phyloP scores from a whole-genome alignment of 257 asterid species.

The Solanum ossicruentum region DNA sequence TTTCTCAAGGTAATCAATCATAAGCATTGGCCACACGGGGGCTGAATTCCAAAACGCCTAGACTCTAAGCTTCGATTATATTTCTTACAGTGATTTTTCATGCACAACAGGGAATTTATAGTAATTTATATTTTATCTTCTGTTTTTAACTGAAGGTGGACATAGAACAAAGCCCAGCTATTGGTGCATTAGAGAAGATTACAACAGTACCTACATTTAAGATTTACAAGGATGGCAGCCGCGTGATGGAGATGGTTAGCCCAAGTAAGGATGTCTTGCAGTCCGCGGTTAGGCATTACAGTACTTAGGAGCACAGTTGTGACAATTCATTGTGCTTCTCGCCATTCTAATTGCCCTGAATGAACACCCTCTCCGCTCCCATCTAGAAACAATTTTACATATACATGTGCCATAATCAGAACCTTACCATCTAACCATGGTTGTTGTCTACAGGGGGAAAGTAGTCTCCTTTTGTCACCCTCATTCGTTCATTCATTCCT shows the following conservation, averaged over 20 bases:
- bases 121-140: background rate
- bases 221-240: conserved; percentile 39
- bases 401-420: background rate
- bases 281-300: conserved; percentile 22
- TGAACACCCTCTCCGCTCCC: background rate
- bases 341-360: background rate
- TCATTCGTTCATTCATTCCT: conserved; percentile 4
- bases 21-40: background rate
- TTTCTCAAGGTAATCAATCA: conserved; percentile 58
- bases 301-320: background rate
- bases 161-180: conserved; percentile 30
- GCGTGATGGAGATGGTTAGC: conserved; percentile 42
- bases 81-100: background rate
- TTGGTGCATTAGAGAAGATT: conserved; percentile 44
- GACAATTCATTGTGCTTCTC: conserved; percentile 9
- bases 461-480: conserved; percentile 1
- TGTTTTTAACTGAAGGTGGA: conserved; percentile 38
- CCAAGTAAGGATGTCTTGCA: conserved; percentile 47
- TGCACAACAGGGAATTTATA: background rate
- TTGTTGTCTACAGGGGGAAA: background rate
- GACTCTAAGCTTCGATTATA: background rate
- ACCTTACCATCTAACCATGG: background rate
- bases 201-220: conserved; percentile 42
- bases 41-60: background rate
- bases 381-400: background rate